Conservation (phyloP, 441 rosid species). For the Dalechampia spathulata region DNA sequence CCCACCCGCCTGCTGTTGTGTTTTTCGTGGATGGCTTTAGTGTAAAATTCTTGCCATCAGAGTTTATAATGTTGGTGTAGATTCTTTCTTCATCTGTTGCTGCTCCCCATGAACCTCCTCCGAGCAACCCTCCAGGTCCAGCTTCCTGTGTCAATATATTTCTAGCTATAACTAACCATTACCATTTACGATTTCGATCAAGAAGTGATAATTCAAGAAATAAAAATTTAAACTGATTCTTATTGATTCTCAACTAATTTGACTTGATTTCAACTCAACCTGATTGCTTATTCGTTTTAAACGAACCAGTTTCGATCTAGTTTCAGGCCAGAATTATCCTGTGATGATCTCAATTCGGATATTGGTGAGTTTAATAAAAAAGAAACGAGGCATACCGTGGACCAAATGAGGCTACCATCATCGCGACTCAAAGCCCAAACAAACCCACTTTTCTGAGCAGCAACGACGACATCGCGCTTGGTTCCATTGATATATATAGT, state of each 20-base stretch:
- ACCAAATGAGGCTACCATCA: slow-evolving; percentile 29
- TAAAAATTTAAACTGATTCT: no score
- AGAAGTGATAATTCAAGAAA: no score
- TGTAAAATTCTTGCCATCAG: slow-evolving; percentile 15
- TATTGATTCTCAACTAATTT: no score
- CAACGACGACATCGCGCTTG: slow-evolving; percentile 18
- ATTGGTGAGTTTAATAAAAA: no score
- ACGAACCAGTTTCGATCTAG: no score
- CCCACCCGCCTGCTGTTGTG: slow-evolving; percentile 33
- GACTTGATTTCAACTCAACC: no score
- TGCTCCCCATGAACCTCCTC: slow-evolving; percentile 35
- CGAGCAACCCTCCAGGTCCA: slow-evolving; percentile 26
- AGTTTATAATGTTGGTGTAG: slow-evolving; percentile 37
- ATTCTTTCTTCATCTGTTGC: slow-evolving; percentile 30
- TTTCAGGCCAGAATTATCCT: no score
- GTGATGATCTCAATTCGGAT: no score
- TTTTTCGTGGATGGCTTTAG: slow-evolving; percentile 17
- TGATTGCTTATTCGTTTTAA: no score
- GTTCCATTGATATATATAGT: background rate
- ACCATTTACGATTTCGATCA: no score
- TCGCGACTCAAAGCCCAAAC: slow-evolving; percentile 28
- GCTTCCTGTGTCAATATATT: slow-evolving; percentile 6
- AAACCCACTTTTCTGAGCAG: slow-evolving; percentile 38
- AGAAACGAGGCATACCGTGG: slow-evolving; percentile 15
- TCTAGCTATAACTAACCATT: no score